phyloP scores from a whole-genome alignment of 2,329 filamentous ascomycete species.

The Fusarium siculi region DNA sequence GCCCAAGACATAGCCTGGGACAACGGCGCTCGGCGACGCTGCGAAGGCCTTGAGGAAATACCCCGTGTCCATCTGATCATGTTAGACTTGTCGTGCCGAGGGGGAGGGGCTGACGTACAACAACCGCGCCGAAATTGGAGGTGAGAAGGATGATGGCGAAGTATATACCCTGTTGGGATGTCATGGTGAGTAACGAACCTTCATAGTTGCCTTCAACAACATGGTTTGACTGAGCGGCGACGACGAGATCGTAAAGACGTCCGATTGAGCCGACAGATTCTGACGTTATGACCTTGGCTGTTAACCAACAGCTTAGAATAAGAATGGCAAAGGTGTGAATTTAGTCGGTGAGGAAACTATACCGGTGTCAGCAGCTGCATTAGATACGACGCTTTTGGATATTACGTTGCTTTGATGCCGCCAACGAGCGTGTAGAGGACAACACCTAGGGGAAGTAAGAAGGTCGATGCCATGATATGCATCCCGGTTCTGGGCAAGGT shows the following conservation, averaged over 20 bases:
- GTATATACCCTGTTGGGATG: neutral
- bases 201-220: neutral
- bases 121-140: neutral
- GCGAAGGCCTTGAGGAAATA: neutral
- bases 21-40: neutral
- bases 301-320: neutral
- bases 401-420: neutral
- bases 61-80: neutral
- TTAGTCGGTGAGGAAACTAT: neutral
- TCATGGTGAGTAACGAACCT: neutral
- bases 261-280: neutral
- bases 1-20: neutral
- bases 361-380: neutral
- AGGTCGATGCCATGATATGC: neutral
- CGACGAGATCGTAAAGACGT: neutral
- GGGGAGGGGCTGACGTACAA: neutral
- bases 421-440: neutral
- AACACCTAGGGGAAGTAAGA: rapidly evolving
- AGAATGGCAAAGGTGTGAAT: neutral
- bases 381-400: rapidly evolving
- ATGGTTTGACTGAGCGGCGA: neutral
- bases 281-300: neutral
- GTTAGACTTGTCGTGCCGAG: neutral
- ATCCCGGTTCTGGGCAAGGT: rapidly evolving
- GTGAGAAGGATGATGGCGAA: neutral